Conservation (phyloP, 768 basidiomycete species). For the Melanogaster broomeanus region DNA sequence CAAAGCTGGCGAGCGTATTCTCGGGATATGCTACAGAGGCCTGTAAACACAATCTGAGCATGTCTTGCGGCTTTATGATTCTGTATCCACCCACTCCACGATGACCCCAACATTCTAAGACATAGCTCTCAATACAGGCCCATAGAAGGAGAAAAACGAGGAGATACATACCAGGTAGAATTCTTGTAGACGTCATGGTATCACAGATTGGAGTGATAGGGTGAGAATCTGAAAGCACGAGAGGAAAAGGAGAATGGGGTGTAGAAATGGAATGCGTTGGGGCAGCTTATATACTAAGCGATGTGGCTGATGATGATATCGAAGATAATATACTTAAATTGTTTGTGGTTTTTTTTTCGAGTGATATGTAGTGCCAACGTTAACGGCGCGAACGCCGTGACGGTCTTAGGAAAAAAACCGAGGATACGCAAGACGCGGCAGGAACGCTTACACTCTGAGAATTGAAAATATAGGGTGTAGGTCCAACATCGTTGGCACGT, state of each 20-base stretch:
- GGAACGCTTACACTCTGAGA: slow-evolving; percentile 6
- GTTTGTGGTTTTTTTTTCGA: too few relatives aligned
- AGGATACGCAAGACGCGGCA: too few relatives aligned
- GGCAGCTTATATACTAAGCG: slow-evolving; percentile 24
- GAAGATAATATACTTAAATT: slow-evolving; percentile 8
- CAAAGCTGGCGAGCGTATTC: slow-evolving; percentile 94
- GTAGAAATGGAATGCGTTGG: neutral
- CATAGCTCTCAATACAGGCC: neutral
- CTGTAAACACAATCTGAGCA: slow-evolving; percentile 41
- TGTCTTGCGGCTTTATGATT: slow-evolving; percentile 20
- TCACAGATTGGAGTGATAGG: neutral
- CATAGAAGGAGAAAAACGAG: neutral
- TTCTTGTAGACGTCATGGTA: slow-evolving; percentile 24
- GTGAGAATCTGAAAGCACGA: neutral
- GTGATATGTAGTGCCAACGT: too few relatives aligned
- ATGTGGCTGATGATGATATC: slow-evolving; percentile 24
- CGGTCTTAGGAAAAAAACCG: neutral
- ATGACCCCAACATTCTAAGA: slow-evolving; percentile 78
- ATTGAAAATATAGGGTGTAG: neutral
- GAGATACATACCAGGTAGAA: slow-evolving; percentile 28
- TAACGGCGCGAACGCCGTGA: neutral
- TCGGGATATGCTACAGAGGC: slow-evolving; percentile 87
- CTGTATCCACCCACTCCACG: slow-evolving; percentile 56
- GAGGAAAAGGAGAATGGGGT: neutral
- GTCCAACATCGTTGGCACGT: neutral